Evolutionary conservation across 2,329 filamentous ascomycete genomes (phyloP), one percentile per base, ranked within the genome.

Genomic region (Nigrospora osmanthi): DNA sequence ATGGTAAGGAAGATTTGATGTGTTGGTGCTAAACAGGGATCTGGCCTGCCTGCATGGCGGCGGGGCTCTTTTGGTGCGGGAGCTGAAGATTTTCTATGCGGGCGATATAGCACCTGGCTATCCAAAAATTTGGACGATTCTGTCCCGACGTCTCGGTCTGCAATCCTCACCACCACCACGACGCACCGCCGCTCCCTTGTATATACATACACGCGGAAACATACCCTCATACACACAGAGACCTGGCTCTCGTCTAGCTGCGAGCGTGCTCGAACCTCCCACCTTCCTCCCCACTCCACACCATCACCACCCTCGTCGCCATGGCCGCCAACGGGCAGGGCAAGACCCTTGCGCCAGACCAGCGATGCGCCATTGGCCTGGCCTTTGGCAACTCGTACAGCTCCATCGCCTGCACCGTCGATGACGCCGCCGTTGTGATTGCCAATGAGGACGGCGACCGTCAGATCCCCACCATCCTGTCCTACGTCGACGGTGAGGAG

Each of bases 401-500:
- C 73, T 96, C 89, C 49, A 96, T 98, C 70, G 91, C 91, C 58
- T 89, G 83, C 65, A 95, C 90, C 39, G 80, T 84, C 50, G 91
- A 97, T 61, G 91, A 94, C 69, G 95, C 94, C 75, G 85, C 89
- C 53, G 89, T 96, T 66, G 91, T 98, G 52, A 97, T 98, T 71
- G 93, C 93, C 62, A 97, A 98, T 71, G 93, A 97, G 73, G 93
- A 97, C 63, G 93, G 93, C 76, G 93, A 98, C 70, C 90, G 93
- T 67, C 91, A 97, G 68, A 98, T 98, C 54, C 93, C 93, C 54
- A 88, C 89, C 37, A 82, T 94, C 57, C 75, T 98, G 57, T 96
- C 93, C 34, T 98, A 98, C 66, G 85, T 95, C 60, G 85, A 90
- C 45, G 93, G 90, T 54, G 93, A 98, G 63, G 91, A 98, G 71